Evolutionary conservation across 139 green algal species (phyloP), one percentile per base, ranked within the genome.

Genomic region (Micromonas commoda): DNA sequence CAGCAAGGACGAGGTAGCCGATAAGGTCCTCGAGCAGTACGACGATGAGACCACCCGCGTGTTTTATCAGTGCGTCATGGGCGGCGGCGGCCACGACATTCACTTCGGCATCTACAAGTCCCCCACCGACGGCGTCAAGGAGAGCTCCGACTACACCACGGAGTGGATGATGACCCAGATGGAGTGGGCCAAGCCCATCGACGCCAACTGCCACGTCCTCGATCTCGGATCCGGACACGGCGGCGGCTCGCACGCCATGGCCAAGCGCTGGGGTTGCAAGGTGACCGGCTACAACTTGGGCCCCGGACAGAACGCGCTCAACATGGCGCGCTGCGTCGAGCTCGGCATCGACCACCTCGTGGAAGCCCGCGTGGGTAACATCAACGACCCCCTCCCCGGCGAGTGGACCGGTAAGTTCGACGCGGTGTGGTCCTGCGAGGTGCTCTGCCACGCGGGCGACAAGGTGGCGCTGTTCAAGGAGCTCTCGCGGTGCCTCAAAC

Each of bases 391-490:
- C 13, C 57, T 82, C 39, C 78, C 78, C 26, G 63, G 26, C 28
- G 78, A 82, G 35, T 74, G 66, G 64, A 78, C 72, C 29, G 60
- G 37, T 29, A 67, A 19, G 70, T 82, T 82, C 61, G 39, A 63
- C 70, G 29, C 34, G 31, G 33, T 72, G n/a, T 81, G 60, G 57
- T 54, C 35, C 37, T 71, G 64, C 64, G 45, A 82, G 57, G 78
- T 82, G 21, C 66, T 82, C 16, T 82, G 78, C 71, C 78, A 82
- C 71, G 78, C 70, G n/a, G 78, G 61, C 57, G 78, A 79, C 29
- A 82, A 82, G 65, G 24, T 77, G 68, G 73, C 53, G 31, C 34
- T 76, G 4, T 77, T 84, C 64, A 81, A 84, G 57, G 80, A 84
- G 52, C 37, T 84, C 21, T 64, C 78, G 26, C 63, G 80, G 1